A percentile compares a stretch with the other conserved stretches of the same genome.
Conservation (phyloP, 2,329 filamentous ascomycete genomes). For the Claviceps humidiphila region DNA sequence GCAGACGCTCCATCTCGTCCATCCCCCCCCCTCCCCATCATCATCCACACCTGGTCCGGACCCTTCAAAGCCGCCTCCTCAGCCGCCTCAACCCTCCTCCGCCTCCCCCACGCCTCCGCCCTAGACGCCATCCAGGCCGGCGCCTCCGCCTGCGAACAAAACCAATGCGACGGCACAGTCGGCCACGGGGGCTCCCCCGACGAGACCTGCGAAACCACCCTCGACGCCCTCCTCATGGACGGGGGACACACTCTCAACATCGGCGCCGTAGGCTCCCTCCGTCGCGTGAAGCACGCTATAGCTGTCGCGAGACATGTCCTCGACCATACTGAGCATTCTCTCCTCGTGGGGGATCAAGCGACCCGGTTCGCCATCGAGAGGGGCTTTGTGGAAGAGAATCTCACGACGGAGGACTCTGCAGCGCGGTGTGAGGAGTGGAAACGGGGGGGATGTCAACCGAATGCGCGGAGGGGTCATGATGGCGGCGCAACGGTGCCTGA, state of each 20-base stretch:
- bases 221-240: slow-evolving; percentile 47
- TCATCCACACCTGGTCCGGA: slow-evolving; percentile 43
- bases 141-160: slow-evolving; percentile 35
- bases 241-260: slow-evolving; percentile 34
- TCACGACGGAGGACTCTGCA: slow-evolving; percentile 28
- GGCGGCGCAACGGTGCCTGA: slow-evolving; percentile 27
- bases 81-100: slow-evolving; percentile 30
- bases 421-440: slow-evolving; percentile 31
- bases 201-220: slow-evolving; percentile 42
- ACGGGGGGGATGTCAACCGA: slow-evolving; percentile 31
- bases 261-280: slow-evolving; percentile 38
- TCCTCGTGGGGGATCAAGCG: slow-evolving; percentile 39
- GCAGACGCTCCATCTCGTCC: slow-evolving; percentile 5
- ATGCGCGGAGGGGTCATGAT: slow-evolving; percentile 26
- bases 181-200: slow-evolving; percentile 42
- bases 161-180: slow-evolving; percentile 41
- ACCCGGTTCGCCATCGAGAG: slow-evolving; percentile 38
- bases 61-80: slow-evolving; percentile 38
- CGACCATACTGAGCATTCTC: slow-evolving; percentile 35
- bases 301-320: slow-evolving; percentile 37
- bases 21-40: slow-evolving; percentile 30
- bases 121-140: slow-evolving; percentile 40
- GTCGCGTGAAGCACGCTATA: slow-evolving; percentile 34
- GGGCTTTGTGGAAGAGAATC: slow-evolving; percentile 32
- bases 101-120: slow-evolving; percentile 19